Base-by-base conservation (phyloP, 805 yeast genomes). In the Scheffersomyces stipitis region DNA sequence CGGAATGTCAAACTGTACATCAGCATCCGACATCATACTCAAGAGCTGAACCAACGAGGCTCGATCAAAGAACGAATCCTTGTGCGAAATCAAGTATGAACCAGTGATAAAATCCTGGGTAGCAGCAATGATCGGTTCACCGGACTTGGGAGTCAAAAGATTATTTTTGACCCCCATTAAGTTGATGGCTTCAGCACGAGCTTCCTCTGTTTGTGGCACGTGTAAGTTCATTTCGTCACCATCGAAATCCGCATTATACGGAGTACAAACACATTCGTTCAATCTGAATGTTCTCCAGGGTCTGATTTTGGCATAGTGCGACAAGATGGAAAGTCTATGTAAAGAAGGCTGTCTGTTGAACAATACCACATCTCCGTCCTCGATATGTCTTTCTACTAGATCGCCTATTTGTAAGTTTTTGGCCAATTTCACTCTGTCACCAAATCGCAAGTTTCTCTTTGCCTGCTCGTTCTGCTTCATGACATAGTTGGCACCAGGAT, bases 161-260 rank as follows among this genome's bases (percentile, higher is more conserved):
- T 93, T 93, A 57, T 90, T 86, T 54, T 93, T 93, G 28, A 93
- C 99, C 37, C 98, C 99, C 99, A 93, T 93, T 56, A 93, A 73
- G 54, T 86, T 86, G 64, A 91, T 88, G n/a, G 99, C 99, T 63
- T 93, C 99, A 0, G 98, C 96, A 47, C 99, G 73, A 1, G 99
- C 98, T 64, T 93, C 99, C 65, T 93, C 98, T 1, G 98, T 93
- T 63, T 93, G 99, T 1, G 99, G 99, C 31, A 93, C 99, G 59
- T 93, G 99, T 56, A 93, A 72, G 62, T 93, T 93, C 99, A 93
- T 93, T 64, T 93, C 99, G 66, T 93, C 99, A 66, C 99, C 99
- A 64, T 93, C 99, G 60, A 93, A 93, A 76, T 93, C 99, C 27
- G 99, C 99, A 62, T 95, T 95, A 66, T 93, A 93, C 2, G 99